Conservation (phyloP, 371 early-diverging fungal genomes). For the Mycotypha africana region DNA sequence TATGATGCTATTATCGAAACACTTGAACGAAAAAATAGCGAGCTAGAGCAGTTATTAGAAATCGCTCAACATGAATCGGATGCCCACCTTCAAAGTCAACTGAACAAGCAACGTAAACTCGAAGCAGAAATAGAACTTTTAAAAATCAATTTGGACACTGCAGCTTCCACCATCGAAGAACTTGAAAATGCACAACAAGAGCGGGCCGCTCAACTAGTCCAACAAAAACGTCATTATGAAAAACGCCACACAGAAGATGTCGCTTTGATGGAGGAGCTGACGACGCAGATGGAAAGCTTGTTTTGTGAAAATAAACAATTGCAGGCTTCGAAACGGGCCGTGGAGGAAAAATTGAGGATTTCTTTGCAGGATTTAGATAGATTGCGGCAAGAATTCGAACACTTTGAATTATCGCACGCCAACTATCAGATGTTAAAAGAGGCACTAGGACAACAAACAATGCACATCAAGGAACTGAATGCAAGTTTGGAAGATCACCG, state of each 20-base stretch:
- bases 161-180: slow-evolving; percentile 22
- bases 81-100: slow-evolving; percentile 8
- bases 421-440: slow-evolving; percentile 20
- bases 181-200: slow-evolving; percentile 13
- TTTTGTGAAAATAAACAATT: slow-evolving; percentile 35
- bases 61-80: slow-evolving; percentile 19
- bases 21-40: slow-evolving; percentile 36
- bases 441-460: slow-evolving; percentile 19
- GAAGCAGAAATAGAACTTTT: slow-evolving; percentile 32
- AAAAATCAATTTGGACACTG: slow-evolving; percentile 15
- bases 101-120: slow-evolving; percentile 23
- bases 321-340: slow-evolving; percentile 17
- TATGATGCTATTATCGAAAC: slow-evolving; percentile 33
- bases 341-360: slow-evolving; percentile 20
- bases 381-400: slow-evolving; percentile 20
- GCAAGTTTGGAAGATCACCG: slow-evolving; percentile 37
- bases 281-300: slow-evolving; percentile 31
- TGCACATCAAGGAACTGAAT: slow-evolving; percentile 22
- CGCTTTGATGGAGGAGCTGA: slow-evolving; percentile 18
- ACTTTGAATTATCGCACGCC: slow-evolving; percentile 18
- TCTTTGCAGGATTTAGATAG: slow-evolving; percentile 19
- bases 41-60: slow-evolving; percentile 27
- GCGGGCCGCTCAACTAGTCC: slow-evolving; percentile 6
- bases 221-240: slow-evolving; percentile 8
- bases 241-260: slow-evolving; percentile 17